Evolutionary conservation across 805 yeast species (phyloP).

Genomic region (Torulaspora delbrueckii): DNA sequence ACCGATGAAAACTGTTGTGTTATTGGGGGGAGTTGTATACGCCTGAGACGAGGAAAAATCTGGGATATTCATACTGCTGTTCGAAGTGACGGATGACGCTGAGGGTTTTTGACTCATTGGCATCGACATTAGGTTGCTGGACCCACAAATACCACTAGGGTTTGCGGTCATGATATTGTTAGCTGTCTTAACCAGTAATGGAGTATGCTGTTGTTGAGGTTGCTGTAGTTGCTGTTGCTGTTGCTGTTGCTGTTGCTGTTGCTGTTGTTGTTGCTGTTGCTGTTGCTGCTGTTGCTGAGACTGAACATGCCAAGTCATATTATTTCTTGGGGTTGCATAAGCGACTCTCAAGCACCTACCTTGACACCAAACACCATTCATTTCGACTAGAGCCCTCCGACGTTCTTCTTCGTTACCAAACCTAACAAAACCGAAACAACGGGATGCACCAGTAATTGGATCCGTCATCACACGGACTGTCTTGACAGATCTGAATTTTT

Average conservation of each 20-base stretch:
- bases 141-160: slow-evolving; percentile 3
- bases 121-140: slow-evolving; percentile 9
- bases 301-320: slow-evolving; percentile 21
- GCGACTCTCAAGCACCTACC: slow-evolving; percentile 76
- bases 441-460: slow-evolving; percentile 68
- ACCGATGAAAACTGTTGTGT: slow-evolving; percentile 76
- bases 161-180: slow-evolving; percentile 9
- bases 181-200: slow-evolving; percentile 15
- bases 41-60: slow-evolving; percentile 27
- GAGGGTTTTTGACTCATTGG: slow-evolving; percentile 12
- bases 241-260: slow-evolving; percentile 1
- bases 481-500: slow-evolving; percentile 58
- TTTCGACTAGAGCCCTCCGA: slow-evolving; percentile 59
- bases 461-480: slow-evolving; percentile 85
- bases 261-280: slow-evolving; percentile 15
- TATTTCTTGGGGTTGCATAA: slow-evolving; percentile 67
- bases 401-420: slow-evolving; percentile 68
- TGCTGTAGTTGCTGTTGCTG: not conserved
- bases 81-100: slow-evolving; percentile 7
- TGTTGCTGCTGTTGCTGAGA: slow-evolving; percentile 24
- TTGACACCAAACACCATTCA: slow-evolving; percentile 78
- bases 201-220: slow-evolving; percentile 9
- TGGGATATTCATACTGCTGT: slow-evolving; percentile 2
- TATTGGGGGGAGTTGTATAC: slow-evolving; percentile 45
- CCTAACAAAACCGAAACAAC: slow-evolving; percentile 79